These are phyloP conservation scores for Lizonia empirigonia DNA, from an alignment of 2,329 filamentous ascomycete species.

Conservation along the genomic window DNA sequence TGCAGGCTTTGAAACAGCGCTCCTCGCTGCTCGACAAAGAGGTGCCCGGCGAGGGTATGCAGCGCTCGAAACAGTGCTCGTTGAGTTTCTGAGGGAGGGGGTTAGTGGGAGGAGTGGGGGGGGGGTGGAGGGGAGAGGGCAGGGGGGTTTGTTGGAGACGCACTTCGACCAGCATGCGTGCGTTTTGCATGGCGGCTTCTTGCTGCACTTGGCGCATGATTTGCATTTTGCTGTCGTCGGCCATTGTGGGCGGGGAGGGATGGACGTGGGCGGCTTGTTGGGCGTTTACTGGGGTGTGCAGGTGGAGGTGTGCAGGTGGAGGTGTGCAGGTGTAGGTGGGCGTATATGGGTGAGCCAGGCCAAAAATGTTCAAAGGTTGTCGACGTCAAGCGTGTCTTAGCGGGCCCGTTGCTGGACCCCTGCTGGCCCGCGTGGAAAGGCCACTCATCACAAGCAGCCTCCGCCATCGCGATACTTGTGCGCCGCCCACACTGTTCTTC, in stretches of 20 bases:
- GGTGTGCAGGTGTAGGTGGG: neutral
- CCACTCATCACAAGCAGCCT: slow-evolving; percentile 36
- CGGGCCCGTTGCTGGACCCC: slow-evolving; percentile 25
- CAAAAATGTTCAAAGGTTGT: slow-evolving; percentile 38
- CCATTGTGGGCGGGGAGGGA: no score
- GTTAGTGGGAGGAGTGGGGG: neutral
- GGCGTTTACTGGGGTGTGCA: no score
- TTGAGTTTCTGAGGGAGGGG: slow-evolving; percentile 56
- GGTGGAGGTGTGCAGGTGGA: neutral
- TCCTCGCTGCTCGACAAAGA: slow-evolving; percentile 58
- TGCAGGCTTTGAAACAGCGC: slow-evolving; percentile 57
- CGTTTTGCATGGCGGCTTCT: slow-evolving; percentile 59
- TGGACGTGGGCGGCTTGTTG: no score
- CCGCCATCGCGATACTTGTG: slow-evolving; percentile 27
- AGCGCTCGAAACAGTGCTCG: slow-evolving; percentile 62
- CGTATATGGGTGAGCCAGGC: neutral
- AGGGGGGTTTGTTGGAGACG: neutral
- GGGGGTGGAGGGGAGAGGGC: no score
- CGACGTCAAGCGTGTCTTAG: slow-evolving; percentile 39
- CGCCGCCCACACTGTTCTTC: slow-evolving; percentile 33
- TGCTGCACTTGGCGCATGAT: slow-evolving; percentile 60
- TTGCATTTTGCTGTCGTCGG: slow-evolving; percentile 45
- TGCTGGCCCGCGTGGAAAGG: slow-evolving; percentile 39
- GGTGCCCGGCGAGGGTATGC: slow-evolving; percentile 58
- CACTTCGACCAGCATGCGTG: slow-evolving; percentile 58